These are phyloP conservation scores for Sarocladium brachiariae DNA, from an alignment of 2,329 filamentous ascomycete genomes.

Conservation along the genomic window DNA sequence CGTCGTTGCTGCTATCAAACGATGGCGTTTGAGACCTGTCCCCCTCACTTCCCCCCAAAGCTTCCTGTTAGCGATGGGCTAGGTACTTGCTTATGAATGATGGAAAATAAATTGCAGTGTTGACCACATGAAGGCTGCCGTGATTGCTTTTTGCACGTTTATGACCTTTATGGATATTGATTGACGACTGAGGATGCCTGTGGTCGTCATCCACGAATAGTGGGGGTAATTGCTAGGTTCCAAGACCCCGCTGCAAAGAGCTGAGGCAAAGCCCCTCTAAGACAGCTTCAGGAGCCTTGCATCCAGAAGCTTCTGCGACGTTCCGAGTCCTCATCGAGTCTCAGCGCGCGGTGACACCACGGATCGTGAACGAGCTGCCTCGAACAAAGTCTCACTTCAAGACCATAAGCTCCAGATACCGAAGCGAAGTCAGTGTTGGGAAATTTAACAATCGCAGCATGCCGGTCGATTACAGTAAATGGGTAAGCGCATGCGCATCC, in stretches of 20 bases:
- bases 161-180: no score
- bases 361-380: no score
- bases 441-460: constrained; percentile 22
- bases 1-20: background rate
- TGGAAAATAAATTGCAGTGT: no score
- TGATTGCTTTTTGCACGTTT: no score
- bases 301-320: constrained; percentile 8
- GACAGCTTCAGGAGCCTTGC: background rate
- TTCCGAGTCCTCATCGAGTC: background rate
- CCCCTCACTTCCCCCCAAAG: no score
- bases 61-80: background rate
- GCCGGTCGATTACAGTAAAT: constrained; percentile 61
- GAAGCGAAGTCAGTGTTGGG: background rate
- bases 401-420: no score
- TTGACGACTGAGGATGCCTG: no score
- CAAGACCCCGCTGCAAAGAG: constrained; percentile 3
- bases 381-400: no score
- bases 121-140: background rate
- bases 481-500: constrained; percentile 40
- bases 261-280: background rate
- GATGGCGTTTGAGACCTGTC: constrained; percentile 8
- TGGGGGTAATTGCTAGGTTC: no score
- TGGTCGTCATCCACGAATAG: no score
- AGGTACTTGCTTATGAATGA: background rate
- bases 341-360: background rate